These are phyloP conservation scores for Royoungia palumana DNA, from an alignment of 768 basidiomycete species.

Conservation along the genomic window DNA sequence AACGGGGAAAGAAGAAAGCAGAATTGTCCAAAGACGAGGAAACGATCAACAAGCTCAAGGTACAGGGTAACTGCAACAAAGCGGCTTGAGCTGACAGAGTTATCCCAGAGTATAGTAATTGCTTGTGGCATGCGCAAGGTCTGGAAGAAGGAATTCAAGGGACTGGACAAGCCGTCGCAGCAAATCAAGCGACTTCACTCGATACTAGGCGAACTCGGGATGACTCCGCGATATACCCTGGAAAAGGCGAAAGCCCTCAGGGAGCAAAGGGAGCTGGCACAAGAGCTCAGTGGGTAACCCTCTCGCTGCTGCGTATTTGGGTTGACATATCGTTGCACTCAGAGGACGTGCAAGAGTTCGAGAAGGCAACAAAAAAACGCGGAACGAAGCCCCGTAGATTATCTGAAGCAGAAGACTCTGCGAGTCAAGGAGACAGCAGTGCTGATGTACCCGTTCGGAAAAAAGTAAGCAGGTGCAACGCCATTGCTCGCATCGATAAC, in stretches of 20 bases:
- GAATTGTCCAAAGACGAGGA: slow-evolving; percentile 60
- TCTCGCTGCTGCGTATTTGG: background rate
- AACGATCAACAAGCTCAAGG: slow-evolving; percentile 73
- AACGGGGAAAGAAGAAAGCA: slow-evolving; percentile 33
- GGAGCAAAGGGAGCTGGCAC: slow-evolving; percentile 66
- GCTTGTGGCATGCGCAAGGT: slow-evolving; percentile 77
- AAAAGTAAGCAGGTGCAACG: slow-evolving; percentile 37
- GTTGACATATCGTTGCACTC: background rate
- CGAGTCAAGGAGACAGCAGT: slow-evolving; percentile 34
- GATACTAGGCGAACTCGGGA: slow-evolving; percentile 70
- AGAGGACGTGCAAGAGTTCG: slow-evolving; percentile 80
- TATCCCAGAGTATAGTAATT: slow-evolving; percentile 54
- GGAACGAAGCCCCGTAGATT: slow-evolving; percentile 15
- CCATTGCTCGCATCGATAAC: background rate
- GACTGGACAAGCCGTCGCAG: slow-evolving; percentile 49
- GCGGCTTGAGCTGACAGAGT: background rate
- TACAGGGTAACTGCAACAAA: slow-evolving; percentile 18
- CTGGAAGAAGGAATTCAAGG: slow-evolving; percentile 73
- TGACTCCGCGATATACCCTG: slow-evolving; percentile 72
- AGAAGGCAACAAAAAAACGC: slow-evolving; percentile 41
- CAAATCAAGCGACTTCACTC: slow-evolving; percentile 65
- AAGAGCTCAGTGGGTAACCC: slow-evolving; percentile 65
- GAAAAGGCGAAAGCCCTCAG: slow-evolving; percentile 80
- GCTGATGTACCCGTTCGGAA: slow-evolving; percentile 34
- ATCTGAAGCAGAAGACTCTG: slow-evolving; percentile 23